Base-by-base conservation (phyloP, 352 stramenopile species). In the Phytophthora megakarya region DNA sequence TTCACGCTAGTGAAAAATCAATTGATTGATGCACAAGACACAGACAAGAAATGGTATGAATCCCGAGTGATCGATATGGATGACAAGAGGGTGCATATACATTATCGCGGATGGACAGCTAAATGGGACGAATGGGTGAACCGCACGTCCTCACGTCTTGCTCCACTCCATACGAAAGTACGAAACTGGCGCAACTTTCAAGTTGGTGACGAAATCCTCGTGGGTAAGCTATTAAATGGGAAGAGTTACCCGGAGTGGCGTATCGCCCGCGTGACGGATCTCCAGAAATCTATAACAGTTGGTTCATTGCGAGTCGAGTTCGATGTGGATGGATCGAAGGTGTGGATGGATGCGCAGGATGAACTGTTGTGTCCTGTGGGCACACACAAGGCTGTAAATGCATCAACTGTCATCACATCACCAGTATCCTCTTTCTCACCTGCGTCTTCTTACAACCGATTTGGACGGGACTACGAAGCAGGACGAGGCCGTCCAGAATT, bases 91-190 rank as follows among this genome's bases (percentile, higher is more conserved):
- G 75, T 99, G 28, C 77, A 95, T 28, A 88, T 99, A 28, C 96
- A 99, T 69, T 99, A 98, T 68, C 97, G 98, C 53, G 97, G 97
- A 7, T 99, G 97, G 97, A 97, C 97, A 3, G 60, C 85, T 11
- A 93, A 97, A 58, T 99, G 97, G 97, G 96, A 99, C 73, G 96
- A 99, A 72, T 99, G 95, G 95, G 75, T 99, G 22, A 64, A 80
- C 6, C 88, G 81, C 26, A 79, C 92, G 57, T 98, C 96, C 11
- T 59, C 83, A 13, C 82, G 96, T 8, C 71, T 99, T 26, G 82
- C 88, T 23, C 92, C 90, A 2, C 93, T 99, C 51, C 86, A 98
- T 50, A 97, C 96, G 3, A 71, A 76, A 21, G 80, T 93, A 22
- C 67, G 28, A 6, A 89, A 92, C 51, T 95, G 86, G 86, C 79